These are phyloP conservation scores for Mycoemilia scoparia DNA, from an alignment of 192 early-diverging fungal genomes.

Conservation along the genomic window DNA sequence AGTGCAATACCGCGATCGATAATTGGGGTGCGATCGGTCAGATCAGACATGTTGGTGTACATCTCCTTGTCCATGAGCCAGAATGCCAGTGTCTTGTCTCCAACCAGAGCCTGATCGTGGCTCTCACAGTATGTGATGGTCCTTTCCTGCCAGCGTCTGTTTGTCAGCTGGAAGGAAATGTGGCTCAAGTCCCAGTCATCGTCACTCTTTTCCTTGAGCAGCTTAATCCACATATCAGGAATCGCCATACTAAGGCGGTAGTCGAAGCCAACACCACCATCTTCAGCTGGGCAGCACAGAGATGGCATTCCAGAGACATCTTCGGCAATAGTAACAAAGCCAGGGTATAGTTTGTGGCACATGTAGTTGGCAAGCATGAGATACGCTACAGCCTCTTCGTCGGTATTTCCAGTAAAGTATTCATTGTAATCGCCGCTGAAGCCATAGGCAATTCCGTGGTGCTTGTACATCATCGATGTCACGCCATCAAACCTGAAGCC, in stretches of 20 bases:
- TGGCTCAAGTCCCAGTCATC: conserved; percentile 85
- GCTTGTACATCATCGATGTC: conserved; percentile 87
- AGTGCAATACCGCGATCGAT: conserved; percentile 87
- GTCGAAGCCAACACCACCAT: conserved; percentile 94
- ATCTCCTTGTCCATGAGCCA: conserved; percentile 99
- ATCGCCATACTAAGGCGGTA: conserved; percentile 92
- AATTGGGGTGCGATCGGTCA: conserved; percentile 60
- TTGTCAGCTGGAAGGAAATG: conserved; percentile 72
- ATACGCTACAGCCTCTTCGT: conserved; percentile 73
- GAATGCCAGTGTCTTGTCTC: conserved; percentile 96
- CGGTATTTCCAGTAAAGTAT: conserved; percentile 68
- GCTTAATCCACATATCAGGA: conserved; percentile 99
- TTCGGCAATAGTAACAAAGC: conserved; percentile 82
- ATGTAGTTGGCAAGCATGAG: conserved; percentile 83
- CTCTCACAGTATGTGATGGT: conserved; percentile 89
- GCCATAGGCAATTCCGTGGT: conserved; percentile 86
- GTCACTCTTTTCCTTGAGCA: conserved; percentile 77
- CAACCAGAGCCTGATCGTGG: conserved; percentile 95
- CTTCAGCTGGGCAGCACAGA: conserved; percentile 53
- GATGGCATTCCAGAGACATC: conserved; percentile 99
- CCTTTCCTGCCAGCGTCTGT: conserved; percentile 80
- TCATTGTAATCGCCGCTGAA: conserved; percentile 88
- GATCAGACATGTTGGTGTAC: conserved; percentile 86
- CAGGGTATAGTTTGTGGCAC: conserved; percentile 60
- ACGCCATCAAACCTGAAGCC: conserved; percentile 98